A percentile compares a stretch with the other conserved stretches of the same genome.
These are phyloP conservation scores for Smittium mucronatum DNA, from an alignment of 371 early-diverging fungal species.

Conservation along the genomic window DNA sequence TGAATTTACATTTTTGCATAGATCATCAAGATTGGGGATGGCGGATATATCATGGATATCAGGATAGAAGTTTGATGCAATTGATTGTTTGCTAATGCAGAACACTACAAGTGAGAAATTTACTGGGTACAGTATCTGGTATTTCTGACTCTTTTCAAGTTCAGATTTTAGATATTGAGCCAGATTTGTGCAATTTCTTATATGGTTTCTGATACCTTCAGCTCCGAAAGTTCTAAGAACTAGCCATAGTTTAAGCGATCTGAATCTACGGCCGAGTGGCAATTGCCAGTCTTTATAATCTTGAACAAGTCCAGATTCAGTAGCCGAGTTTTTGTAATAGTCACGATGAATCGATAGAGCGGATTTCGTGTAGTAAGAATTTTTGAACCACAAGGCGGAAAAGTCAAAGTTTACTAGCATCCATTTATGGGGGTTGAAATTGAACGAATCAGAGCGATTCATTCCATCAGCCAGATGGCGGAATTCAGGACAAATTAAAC, in stretches of 20 bases:
- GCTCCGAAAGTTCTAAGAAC: conserved; percentile 43
- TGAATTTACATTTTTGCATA: no score
- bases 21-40: no score
- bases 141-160: no score
- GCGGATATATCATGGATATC: no score
- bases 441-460: no score
- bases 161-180: conserved; percentile 29
- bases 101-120: no score
- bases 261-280: conserved; percentile 40
- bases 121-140: no score
- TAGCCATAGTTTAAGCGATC: conserved; percentile 48
- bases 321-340: conserved; percentile 33
- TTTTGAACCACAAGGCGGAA: conserved; percentile 35
- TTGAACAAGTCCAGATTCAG: conserved; percentile 28
- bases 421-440: no score
- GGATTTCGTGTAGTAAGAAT: conserved; percentile 18
- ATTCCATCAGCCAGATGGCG: no score
- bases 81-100: no score
- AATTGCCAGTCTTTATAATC: conserved; percentile 47
- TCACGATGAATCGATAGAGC: conserved; percentile 31
- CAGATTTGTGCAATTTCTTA: conserved; percentile 32
- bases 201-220: conserved; percentile 35
- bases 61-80: no score
- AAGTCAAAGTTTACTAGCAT: conserved; percentile 40
- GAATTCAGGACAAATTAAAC: no score